A percentile compares a stretch with the other conserved stretches of the same genome.
Evolutionary conservation across 257 asterid genomes (phyloP).

Genomic region (Penstemon newberryi): DNA sequence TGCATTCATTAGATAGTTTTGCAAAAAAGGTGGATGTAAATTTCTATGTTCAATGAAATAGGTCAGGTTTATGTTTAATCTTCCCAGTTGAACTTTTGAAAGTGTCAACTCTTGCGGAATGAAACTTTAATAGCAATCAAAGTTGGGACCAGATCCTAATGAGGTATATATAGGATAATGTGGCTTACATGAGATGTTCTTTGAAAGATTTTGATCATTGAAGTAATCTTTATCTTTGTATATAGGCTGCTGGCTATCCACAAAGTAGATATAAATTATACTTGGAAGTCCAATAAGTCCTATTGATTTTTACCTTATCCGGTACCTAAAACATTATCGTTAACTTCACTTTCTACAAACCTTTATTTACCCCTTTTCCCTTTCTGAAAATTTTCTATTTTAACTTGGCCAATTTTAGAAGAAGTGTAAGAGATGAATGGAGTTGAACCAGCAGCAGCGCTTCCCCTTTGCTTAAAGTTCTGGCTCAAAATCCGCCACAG

Average conservation of each 20-base stretch:
- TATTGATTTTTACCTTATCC: slow-evolving; percentile 91
- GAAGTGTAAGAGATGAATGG: slow-evolving; percentile 71
- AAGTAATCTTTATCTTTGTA: no score
- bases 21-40: background rate
- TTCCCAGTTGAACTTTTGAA: slow-evolving; percentile 25
- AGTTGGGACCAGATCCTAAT: slow-evolving; percentile 99
- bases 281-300: slow-evolving; percentile 97
- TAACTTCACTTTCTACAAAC: slow-evolving; percentile 13
- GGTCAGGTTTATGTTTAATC: background rate
- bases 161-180: no score
- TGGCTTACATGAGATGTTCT: no score
- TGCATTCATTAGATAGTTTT: background rate
- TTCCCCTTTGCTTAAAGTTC: slow-evolving; percentile 63
- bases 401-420: slow-evolving; percentile 78
- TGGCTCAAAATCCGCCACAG: slow-evolving; percentile 48
- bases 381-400: slow-evolving; percentile 22
- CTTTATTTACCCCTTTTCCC: slow-evolving; percentile 7
- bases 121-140: slow-evolving; percentile 85
- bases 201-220: no score
- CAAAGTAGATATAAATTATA: no score
- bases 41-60: slow-evolving; percentile 8
- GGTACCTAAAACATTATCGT: slow-evolving; percentile 38
- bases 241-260: no score
- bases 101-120: slow-evolving; percentile 54
- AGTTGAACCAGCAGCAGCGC: slow-evolving; percentile 52